phyloP scores from a whole-genome alignment of 2,329 filamentous ascomycete species.

The Colletotrichum orbiculare region DNA sequence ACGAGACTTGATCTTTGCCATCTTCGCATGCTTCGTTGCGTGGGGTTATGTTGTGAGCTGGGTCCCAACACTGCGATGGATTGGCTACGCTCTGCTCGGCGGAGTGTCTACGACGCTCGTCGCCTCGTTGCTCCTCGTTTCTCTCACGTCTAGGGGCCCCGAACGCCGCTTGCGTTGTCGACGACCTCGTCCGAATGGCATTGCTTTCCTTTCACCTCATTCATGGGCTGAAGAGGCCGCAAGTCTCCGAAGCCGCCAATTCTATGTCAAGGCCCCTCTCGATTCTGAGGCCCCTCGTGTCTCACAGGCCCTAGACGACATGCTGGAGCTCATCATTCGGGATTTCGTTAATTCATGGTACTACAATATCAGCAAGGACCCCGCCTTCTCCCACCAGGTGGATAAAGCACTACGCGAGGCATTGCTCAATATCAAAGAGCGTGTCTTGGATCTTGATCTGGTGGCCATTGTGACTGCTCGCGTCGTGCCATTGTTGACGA shows the following conservation, averaged over 20 bases:
- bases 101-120: conserved; percentile 70
- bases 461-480: conserved; percentile 85
- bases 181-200: conserved; percentile 55
- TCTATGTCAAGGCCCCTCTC: conserved; percentile 76
- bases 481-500: conserved; percentile 87
- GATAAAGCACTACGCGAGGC: conserved; percentile 82
- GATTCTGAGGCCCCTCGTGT: conserved; percentile 81
- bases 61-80: conserved; percentile 84
- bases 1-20: conserved; percentile 77
- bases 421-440: conserved; percentile 76
- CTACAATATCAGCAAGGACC: conserved; percentile 81
- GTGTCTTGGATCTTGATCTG: conserved; percentile 80
- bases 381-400: conserved; percentile 85
- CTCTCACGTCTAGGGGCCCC: conserved; percentile 69
- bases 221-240: conserved; percentile 79
- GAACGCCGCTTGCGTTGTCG: conserved; percentile 53
- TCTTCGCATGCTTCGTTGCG: conserved; percentile 79
- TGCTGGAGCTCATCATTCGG: conserved; percentile 80
- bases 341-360: conserved; percentile 95
- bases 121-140: conserved; percentile 66
- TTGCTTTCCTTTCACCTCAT: conserved; percentile 69
- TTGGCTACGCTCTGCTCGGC: conserved; percentile 83
- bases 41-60: conserved; percentile 90
- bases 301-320: conserved; percentile 81
- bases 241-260: conserved; percentile 71